Conservation (phyloP, 1,284 basidiomycete species). For the Pseudozyma tsukubaensis region DNA sequence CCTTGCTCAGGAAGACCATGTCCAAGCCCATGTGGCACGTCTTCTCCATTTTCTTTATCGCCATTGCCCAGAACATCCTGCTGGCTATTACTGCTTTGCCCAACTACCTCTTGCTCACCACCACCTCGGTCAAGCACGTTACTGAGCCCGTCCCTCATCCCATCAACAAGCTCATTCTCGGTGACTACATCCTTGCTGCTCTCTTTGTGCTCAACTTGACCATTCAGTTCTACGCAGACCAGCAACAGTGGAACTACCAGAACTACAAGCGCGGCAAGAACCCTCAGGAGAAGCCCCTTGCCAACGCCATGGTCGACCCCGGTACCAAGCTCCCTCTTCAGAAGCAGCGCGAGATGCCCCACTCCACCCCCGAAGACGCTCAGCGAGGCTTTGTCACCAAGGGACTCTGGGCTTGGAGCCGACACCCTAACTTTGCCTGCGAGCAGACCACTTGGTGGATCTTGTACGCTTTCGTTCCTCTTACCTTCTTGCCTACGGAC, state of each 20-base stretch:
- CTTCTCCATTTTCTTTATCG: conserved; percentile 83
- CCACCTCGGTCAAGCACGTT: conserved; percentile 64
- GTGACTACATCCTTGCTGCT: conserved; percentile 77
- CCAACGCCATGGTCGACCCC: conserved; percentile 28
- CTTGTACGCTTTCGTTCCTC: conserved; percentile 67
- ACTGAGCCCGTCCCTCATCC: conserved; percentile 70
- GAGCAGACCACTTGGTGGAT: conserved; percentile 88
- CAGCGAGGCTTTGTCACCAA: conserved; percentile 84
- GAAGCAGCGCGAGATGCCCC: conserved; percentile 31
- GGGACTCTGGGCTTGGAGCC: conserved; percentile 84
- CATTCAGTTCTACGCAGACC: conserved; percentile 85
- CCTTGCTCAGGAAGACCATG: conserved; percentile 77
- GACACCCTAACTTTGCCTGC: conserved; percentile 91
- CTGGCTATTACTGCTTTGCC: conserved; percentile 74
- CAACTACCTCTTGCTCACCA: conserved; percentile 73
- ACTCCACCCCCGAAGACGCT: conserved; percentile 71
- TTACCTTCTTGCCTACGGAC: conserved; percentile 73
- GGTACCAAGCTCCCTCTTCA: conserved; percentile 30
- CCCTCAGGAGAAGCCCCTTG: conserved; percentile 39
- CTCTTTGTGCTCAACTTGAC: conserved; percentile 75
- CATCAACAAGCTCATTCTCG: conserved; percentile 71
- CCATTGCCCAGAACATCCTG: conserved; percentile 81
- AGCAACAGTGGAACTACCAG: conserved; percentile 86
- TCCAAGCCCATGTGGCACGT: conserved; percentile 80
- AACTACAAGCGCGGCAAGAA: conserved; percentile 77